A percentile compares a stretch with the other conserved stretches of the same genome.
phyloP scores from a whole-genome alignment of 768 basidiomycete species.

The Kwoniella sp. region DNA sequence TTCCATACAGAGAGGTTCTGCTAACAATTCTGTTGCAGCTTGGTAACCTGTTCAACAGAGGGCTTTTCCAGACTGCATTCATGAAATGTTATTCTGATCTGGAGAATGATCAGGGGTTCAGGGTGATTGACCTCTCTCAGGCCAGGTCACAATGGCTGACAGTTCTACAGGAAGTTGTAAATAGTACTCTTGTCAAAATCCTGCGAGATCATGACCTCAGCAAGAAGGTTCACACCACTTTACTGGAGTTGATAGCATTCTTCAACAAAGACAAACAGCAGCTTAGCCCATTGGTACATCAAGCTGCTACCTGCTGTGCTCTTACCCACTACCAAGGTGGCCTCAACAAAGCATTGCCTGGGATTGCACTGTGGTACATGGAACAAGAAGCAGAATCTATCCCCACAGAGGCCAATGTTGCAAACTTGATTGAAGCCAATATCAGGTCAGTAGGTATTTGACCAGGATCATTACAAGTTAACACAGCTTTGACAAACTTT shows the following conservation, averaged over 20 bases:
- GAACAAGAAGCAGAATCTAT: conserved; percentile 30
- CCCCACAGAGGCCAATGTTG: conserved; percentile 25
- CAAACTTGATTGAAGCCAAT: conserved; percentile 34
- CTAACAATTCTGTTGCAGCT: conserved; percentile 20
- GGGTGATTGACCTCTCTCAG: conserved; percentile 12
- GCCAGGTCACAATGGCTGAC: background rate
- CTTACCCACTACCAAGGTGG: conserved; percentile 27
- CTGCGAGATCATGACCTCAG: conserved; percentile 16
- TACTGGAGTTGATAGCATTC: conserved; percentile 39
- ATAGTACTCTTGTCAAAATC: conserved; percentile 18
- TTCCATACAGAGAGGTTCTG: background rate
- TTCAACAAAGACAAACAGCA: conserved; percentile 30
- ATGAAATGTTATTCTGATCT: conserved; percentile 37
- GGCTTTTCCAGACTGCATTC: conserved; percentile 43
- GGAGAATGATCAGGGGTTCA: conserved; percentile 24
- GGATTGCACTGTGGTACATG: conserved; percentile 36
- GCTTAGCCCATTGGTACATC: conserved; percentile 16
- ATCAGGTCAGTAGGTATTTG: conserved; percentile 26
- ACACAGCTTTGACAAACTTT: background rate
- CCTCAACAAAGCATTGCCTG: conserved; percentile 27
- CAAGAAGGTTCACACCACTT: conserved; percentile 21
- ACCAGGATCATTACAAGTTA: too few relatives aligned
- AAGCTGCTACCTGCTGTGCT: conserved; percentile 33
- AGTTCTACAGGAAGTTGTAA: conserved; percentile 18
- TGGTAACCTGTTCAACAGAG: conserved; percentile 32